phyloP scores from a whole-genome alignment of 768 basidiomycete genomes.

The Mycena filopes region DNA sequence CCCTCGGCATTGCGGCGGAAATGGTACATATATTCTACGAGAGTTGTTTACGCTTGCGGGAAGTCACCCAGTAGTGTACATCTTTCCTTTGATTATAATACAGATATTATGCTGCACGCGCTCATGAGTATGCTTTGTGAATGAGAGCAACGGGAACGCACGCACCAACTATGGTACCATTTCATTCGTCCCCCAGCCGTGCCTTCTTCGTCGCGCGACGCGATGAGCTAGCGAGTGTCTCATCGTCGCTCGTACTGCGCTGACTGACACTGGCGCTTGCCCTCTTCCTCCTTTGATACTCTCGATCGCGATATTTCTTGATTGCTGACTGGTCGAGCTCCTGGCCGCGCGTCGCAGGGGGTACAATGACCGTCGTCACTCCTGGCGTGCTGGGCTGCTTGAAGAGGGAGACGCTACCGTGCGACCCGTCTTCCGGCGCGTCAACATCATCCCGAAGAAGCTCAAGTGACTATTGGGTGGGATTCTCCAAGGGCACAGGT shows the following conservation, averaged over 20 bases:
- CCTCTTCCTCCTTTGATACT: slow-evolving; percentile 83
- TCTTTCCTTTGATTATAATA: slow-evolving; percentile 25
- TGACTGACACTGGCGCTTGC: slow-evolving; percentile 64
- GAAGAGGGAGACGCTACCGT: slow-evolving; percentile 42
- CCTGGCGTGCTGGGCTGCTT: slow-evolving; percentile 75
- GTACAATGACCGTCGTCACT: slow-evolving; percentile 80
- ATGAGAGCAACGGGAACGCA: background rate
- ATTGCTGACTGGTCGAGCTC: slow-evolving; percentile 78
- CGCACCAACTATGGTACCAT: slow-evolving; percentile 30
- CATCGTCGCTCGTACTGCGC: slow-evolving; percentile 80
- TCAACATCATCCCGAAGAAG: slow-evolving; percentile 79
- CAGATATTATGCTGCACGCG: slow-evolving; percentile 13
- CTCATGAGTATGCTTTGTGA: background rate
- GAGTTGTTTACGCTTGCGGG: no score
- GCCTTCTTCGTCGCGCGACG: slow-evolving; percentile 77
- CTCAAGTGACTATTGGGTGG: slow-evolving; percentile 70
- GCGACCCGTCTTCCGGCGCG: slow-evolving; percentile 63
- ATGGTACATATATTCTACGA: no score
- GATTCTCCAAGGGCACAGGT: slow-evolving; percentile 20
- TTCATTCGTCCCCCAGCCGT: slow-evolving; percentile 69
- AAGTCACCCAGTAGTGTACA: slow-evolving; percentile 33
- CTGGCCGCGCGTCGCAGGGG: slow-evolving; percentile 74
- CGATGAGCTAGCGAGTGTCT: slow-evolving; percentile 57
- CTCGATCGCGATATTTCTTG: slow-evolving; percentile 82
- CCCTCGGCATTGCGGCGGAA: no score